Conservation (phyloP, 148 eudicot species). For the Rhododendron ovatum region DNA sequence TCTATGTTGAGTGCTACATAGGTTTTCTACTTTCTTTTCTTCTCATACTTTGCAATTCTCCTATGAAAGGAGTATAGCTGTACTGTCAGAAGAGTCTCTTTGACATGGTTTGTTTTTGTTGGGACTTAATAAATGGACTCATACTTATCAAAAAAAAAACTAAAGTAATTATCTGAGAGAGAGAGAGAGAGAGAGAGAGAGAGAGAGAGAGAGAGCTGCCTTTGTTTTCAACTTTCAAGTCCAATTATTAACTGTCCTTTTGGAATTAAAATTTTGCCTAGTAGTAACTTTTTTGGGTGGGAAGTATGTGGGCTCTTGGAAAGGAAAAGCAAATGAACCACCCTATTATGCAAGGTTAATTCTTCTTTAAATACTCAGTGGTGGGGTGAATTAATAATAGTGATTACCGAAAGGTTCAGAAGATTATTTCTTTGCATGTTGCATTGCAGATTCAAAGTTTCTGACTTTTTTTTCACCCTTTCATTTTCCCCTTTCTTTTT, state of each 20-base stretch:
- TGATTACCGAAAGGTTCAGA: background rate
- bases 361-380: conserved; percentile 5
- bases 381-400: background rate
- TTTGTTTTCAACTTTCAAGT: background rate
- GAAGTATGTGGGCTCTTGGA: background rate
- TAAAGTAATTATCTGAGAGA: background rate
- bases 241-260: background rate
- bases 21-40: too few species aligned
- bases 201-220: background rate
- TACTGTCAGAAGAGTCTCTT: too few species aligned
- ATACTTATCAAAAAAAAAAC: too few species aligned
- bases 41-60: too few species aligned
- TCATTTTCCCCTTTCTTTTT: background rate
- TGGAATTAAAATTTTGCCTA: background rate
- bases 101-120: too few species aligned
- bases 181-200: background rate
- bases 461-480: background rate
- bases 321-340: background rate
- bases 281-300: background rate
- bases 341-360: background rate
- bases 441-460: background rate
- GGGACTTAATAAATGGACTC: too few species aligned
- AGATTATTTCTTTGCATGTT: background rate
- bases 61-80: too few species aligned
- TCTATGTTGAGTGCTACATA: too few species aligned